Evolutionary conservation across 176 grass and related monocot species (phyloP).

Genomic region (bread wheat (Triticum aestivum)): DNA sequence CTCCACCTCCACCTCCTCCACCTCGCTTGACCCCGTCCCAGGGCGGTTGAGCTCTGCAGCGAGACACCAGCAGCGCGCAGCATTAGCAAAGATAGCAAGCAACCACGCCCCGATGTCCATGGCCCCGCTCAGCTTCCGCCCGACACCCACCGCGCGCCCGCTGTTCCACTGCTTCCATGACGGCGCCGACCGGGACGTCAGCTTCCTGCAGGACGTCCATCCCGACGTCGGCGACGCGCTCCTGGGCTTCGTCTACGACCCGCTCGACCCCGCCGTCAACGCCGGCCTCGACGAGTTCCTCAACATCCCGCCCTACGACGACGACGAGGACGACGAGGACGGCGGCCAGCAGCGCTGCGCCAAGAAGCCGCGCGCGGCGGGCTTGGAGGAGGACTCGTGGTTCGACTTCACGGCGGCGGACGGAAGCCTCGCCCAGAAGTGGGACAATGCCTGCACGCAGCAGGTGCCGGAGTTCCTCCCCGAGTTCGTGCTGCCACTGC

Average conservation of each 20-base stretch:
- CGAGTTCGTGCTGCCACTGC: neutral
- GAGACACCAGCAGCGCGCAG: slow-evolving; percentile 1
- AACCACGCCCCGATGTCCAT: slow-evolving; percentile 13
- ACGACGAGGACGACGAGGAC: neutral
- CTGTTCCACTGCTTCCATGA: slow-evolving; percentile 3
- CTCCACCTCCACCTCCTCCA: neutral
- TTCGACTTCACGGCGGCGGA: neutral
- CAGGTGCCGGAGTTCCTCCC: neutral
- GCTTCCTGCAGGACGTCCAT: slow-evolving; percentile 29
- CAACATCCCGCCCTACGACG: neutral
- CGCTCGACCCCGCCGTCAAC: slow-evolving; percentile 26
- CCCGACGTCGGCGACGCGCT: slow-evolving; percentile 61
- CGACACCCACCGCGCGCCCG: slow-evolving; percentile 4
- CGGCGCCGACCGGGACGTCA: neutral
- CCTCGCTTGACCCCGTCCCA: neutral
- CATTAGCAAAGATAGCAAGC: neutral
- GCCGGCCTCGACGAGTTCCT: slow-evolving; percentile 46
- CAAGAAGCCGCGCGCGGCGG: slow-evolving; percentile 24
- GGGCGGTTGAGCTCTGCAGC: slow-evolving; percentile 26
- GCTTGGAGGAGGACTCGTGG: neutral
- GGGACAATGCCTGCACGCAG: neutral
- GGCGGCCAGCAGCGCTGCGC: neutral
- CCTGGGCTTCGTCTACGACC: slow-evolving; percentile 59
- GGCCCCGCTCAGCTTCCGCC: slow-evolving; percentile 38
- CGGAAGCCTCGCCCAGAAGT: neutral